A percentile compares a stretch with the other conserved stretches of the same genome.
These are phyloP conservation scores for Ophiostoma australiae DNA, from an alignment of 2,329 filamentous ascomycete genomes.

Conservation along the genomic window DNA sequence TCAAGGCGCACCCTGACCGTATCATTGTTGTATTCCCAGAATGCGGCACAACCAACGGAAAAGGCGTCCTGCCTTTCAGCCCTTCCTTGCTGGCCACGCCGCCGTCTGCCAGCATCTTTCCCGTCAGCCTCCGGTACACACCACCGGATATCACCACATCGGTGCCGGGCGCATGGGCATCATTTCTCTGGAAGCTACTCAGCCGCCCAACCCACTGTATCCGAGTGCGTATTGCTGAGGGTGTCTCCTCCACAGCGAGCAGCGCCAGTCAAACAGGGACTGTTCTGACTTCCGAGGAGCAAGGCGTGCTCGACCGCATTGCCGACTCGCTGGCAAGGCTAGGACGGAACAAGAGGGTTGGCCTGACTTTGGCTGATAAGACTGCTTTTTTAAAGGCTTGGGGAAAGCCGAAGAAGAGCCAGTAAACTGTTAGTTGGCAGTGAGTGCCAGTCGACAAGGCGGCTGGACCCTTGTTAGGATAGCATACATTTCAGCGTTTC, in stretches of 20 bases:
- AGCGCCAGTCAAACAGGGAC: not conserved
- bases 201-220: slow-evolving; percentile 83
- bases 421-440: not conserved
- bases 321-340: slow-evolving; percentile 82
- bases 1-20: slow-evolving; percentile 64
- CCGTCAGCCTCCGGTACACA: slow-evolving; percentile 83
- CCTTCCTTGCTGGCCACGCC: slow-evolving; percentile 68
- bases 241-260: slow-evolving; percentile 49
- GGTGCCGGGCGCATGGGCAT: slow-evolving; percentile 65
- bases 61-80: slow-evolving; percentile 78
- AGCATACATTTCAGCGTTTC: not conserved
- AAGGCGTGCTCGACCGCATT: slow-evolving; percentile 68
- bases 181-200: slow-evolving; percentile 81
- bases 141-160: slow-evolving; percentile 88
- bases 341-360: slow-evolving; percentile 82
- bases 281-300: slow-evolving; percentile 53
- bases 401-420: slow-evolving; percentile 36
- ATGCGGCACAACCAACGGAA: slow-evolving; percentile 88
- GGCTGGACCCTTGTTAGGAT: not conserved
- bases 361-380: slow-evolving; percentile 78
- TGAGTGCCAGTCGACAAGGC: not conserved
- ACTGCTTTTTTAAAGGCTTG: slow-evolving; percentile 70
- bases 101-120: slow-evolving; percentile 71
- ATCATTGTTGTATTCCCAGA: slow-evolving; percentile 88
- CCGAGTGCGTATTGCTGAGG: slow-evolving; percentile 81